Evolutionary conservation across 495 filamentous ascomycete species (phyloP), one percentile per base, ranked within the genome.

Genomic region (Aspergillus egyptiacus): DNA sequence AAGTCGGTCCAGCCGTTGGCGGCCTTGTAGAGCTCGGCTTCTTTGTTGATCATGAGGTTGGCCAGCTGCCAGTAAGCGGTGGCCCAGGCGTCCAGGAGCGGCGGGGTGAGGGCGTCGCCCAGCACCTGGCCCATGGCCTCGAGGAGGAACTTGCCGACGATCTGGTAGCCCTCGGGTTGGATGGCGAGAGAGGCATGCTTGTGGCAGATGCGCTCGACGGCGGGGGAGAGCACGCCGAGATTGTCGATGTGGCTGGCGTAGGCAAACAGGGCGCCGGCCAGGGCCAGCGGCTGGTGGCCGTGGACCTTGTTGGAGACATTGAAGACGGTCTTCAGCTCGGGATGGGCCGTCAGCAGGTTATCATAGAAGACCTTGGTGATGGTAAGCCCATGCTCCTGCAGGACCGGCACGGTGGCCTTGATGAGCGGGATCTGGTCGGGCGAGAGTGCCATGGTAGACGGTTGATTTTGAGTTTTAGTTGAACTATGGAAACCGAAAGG

Each of bases 151-250:
- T 74, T 75, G 46, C 80, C 85, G 23, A 90, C 85, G 40, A 85
- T 77, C 35, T 75, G 59, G 67, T 88, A 89, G 49, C 85, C 76
- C 6, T 77, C 82, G 18, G 85, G 78, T 47, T 75, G 65, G 55
- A 90, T 80, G 64, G 80, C 80, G 24, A 89, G 77, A 0, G 80
- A 84, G 34, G 79, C 84, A 54, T 90, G 85, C 65, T 87, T 88
- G 63, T 85, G 75, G 59, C 82, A 81, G 59, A 90, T 87, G 54
- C 81, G 73, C 63, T 83, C 80, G n/a, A 90, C 75, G 28, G 81
- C 79, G 5, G 75, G 70, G 27, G 62, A 51, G 4, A 90, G 72
- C 20, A 73, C 78, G 44, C 68, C 70, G 5, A 87, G 75, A 65
- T 87, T 73, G 63, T 87, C 85, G 60, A 88, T 84, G 61, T 87